Evolutionary conservation across 1,284 basidiomycete species (phyloP), one percentile per base, ranked within the genome.

Genomic region (Sporisorium graminicola): DNA sequence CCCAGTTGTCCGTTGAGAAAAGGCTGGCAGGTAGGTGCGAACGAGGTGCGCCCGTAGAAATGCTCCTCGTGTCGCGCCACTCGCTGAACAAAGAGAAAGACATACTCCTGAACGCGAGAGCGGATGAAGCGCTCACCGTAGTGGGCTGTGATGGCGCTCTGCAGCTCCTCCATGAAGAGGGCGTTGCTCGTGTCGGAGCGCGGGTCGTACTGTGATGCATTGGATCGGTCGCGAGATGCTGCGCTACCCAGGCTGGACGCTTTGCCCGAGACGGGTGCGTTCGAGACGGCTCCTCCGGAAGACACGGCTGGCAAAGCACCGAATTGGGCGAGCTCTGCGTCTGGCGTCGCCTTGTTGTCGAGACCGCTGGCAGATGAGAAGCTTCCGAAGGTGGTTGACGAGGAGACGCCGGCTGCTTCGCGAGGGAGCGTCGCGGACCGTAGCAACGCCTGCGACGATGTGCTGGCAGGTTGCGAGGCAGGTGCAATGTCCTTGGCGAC

Each of bases 131-230:
- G 87, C 85, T 95, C 94, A 51, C 93, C 92, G 78, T 91, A 93
- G 81, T 94, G 93, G 14, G 89, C 89, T 16, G 89, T 87, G 50
- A 93, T 91, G 2, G 92, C 91, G 16, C 89, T 85, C n/a, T 90
- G 87, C 61, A 93, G 89, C 91, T 98, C 95, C 66, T 98, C 94
- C 83, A 98, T 93, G 86, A 98, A 96, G 14, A 92, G 74, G 76
- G 91, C 92, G 82, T 98, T 95, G 31, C 90, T 87, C 65, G 89
- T 87, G 82, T 80, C 91, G 18, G 49, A 42, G n/a, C 63, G 65
- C 33, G 46, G 27, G 49, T 79, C 80, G 61, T 50, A 52, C 4
- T 57, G 61, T 4, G 56, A n/a, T 0, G 68, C 54, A 37, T 67
- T 67, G 51, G 64, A 53, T n/a, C 74, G 65, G 33, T 77, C 70